Base-by-base conservation (phyloP, 1,284 basidiomycete genomes). In the Xanthoconium separans region DNA sequence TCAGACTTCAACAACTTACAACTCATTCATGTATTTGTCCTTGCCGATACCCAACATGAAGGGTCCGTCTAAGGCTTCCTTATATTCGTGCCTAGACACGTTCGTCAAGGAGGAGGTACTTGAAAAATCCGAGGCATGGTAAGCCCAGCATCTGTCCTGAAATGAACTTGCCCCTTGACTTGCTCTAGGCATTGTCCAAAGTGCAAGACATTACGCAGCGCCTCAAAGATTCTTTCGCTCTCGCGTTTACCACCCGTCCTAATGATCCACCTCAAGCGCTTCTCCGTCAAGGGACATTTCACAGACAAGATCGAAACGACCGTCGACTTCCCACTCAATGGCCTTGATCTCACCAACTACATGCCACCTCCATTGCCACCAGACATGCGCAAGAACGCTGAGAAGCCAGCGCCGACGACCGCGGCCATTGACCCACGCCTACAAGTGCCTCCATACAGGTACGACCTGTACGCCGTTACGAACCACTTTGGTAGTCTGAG, bases 1-100 rank as follows among this genome's bases (percentile, higher is more conserved):
- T 56, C 63, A 97, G 93, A 98, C 96, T 3, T 97, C 94, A 29
- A 98, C 95, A 6, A 98, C 95, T 9, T 99, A 97, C 67, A 98
- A 99, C 68, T 84, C 92, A 4, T 99, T 99, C 75, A 98, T 98
- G 81, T 96, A 97, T 63, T 81, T 99, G 52, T 91, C 94, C 34
- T 72, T 99, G 52, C 95, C 96, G 2, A 86, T 99, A 50, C 95
- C 96, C 1, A 77, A 80, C 15, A 76, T 78, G 15, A 80, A 81
- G 49, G 77, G 77, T 33, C 75, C 77, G 18, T 77, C 79, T n/a
- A 89, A 84, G 64, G 84, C 91, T 20, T 80, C 87, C 3, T 74
- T 99, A 41, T 78, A 87, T 51, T 82, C 88, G 47, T 96, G 96
- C 70, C 76, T 99, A 57, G 91, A 98, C 64, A 85, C 89, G 4